Evolutionary conservation across 2,329 filamentous ascomycete species (phyloP).

Genomic region (Fusarium odoratissimum): DNA sequence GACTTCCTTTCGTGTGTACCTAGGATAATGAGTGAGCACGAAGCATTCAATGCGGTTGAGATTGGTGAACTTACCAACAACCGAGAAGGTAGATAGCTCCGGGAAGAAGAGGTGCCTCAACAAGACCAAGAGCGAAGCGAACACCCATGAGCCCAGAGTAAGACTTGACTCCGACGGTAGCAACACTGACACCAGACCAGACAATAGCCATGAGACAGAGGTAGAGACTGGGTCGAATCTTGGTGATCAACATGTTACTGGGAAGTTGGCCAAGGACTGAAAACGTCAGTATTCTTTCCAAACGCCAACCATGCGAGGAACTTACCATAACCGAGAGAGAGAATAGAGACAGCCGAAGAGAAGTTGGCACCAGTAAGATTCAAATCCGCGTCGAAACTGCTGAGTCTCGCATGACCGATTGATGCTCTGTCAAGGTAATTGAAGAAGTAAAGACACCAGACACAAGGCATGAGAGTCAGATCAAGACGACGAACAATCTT

Average conservation of each 20-base stretch:
- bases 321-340: slow-evolving; percentile 18
- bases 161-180: slow-evolving; percentile 5
- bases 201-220: slow-evolving; percentile 19
- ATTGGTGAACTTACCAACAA: background rate
- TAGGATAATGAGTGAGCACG: background rate
- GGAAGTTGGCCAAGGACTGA: slow-evolving; percentile 8
- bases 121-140: slow-evolving; percentile 12
- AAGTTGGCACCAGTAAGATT: slow-evolving; percentile 7
- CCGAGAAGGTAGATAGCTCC: slow-evolving; percentile 17
- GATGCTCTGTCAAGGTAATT: slow-evolving; percentile 24
- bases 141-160: slow-evolving; percentile 21
- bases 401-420: slow-evolving; percentile 2
- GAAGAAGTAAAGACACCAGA: slow-evolving; percentile 25
- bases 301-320: accelerated
- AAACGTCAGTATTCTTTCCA: background rate
- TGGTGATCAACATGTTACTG: slow-evolving; percentile 21
- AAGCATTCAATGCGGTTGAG: accelerated
- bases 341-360: slow-evolving; percentile 18
- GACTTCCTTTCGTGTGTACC: slow-evolving; percentile 10
- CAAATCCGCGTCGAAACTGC: slow-evolving; percentile 1
- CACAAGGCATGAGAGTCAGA: slow-evolving; percentile 19
- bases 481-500: slow-evolving; percentile 20
- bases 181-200: slow-evolving; percentile 12
- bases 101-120: slow-evolving; percentile 10
- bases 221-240: slow-evolving; percentile 8